A percentile compares a stretch with the other conserved stretches of the same genome.
Evolutionary conservation across 2,329 filamentous ascomycete genomes (phyloP).

Genomic region (Nemania serpens): DNA sequence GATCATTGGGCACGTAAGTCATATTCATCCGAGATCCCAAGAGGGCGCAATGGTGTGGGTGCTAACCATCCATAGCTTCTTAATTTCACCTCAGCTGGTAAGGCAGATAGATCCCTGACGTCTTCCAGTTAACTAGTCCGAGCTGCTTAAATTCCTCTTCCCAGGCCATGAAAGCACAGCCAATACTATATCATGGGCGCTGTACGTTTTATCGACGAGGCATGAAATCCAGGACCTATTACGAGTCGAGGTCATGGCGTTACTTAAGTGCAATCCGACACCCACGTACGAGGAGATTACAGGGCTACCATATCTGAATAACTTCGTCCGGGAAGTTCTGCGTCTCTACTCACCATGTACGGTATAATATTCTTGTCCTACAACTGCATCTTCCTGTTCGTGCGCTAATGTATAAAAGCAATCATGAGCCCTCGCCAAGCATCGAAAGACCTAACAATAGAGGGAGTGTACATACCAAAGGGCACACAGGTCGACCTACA

Average conservation of each 20-base stretch:
- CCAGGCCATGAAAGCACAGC: conserved; percentile 45
- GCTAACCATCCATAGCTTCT: conserved; percentile 14
- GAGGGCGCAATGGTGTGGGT: neutral
- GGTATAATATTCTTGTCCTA: conserved; percentile 6
- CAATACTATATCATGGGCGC: conserved; percentile 41
- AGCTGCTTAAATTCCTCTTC: neutral
- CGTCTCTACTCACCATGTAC: conserved; percentile 42
- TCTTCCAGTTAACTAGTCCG: conserved; percentile 1
- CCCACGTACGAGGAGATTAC: conserved; percentile 39
- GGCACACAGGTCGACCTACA: conserved; percentile 34
- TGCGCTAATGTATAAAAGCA: conserved; percentile 13
- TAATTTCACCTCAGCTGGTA: conserved; percentile 32
- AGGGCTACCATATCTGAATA: conserved; percentile 41
- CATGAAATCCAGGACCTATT: conserved; percentile 41
- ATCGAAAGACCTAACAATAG: conserved; percentile 30
- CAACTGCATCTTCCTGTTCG: neutral
- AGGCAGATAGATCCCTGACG: conserved; percentile 35
- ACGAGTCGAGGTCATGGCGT: conserved; percentile 39
- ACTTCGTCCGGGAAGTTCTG: conserved; percentile 44
- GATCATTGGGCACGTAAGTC: conserved; percentile 40
- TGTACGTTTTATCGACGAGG: conserved; percentile 40
- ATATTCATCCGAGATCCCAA: neutral
- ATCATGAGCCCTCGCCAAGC: conserved; percentile 31
- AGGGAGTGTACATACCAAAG: conserved; percentile 33
- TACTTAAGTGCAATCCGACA: conserved; percentile 23